A percentile compares a stretch with the other conserved stretches of the same genome.
Evolutionary conservation across 495 filamentous ascomycete species (phyloP).

Genomic region (Hapsidospora chrysogenum): DNA sequence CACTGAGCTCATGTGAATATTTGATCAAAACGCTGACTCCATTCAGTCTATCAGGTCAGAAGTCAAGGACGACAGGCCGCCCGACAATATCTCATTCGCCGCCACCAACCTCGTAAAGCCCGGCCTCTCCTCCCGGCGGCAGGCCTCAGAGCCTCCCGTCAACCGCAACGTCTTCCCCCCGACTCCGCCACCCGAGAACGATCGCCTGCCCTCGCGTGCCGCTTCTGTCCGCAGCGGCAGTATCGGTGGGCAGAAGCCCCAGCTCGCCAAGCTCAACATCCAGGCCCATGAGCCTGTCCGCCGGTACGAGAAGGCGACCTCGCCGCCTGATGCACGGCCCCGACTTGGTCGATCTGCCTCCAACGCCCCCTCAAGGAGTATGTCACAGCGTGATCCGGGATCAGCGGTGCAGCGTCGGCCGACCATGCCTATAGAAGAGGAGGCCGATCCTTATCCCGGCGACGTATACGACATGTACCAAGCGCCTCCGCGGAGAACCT

Average conservation of each 20-base stretch:
- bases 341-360: constrained; percentile 19
- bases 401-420: constrained; percentile 18
- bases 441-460: constrained; percentile 44
- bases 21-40: too few relatives aligned
- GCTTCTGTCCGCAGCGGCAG: constrained; percentile 38
- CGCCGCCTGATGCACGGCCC: constrained; percentile 24
- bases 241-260: constrained; percentile 24
- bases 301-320: constrained; percentile 29
- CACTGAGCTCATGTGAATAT: too few relatives aligned
- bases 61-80: constrained; percentile 53
- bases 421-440: constrained; percentile 28
- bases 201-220: constrained; percentile 31
- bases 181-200: constrained; percentile 83
- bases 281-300: constrained; percentile 26
- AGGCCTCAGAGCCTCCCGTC: constrained; percentile 72
- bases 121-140: constrained; percentile 56
- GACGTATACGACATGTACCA: constrained; percentile 59
- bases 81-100: constrained; percentile 72
- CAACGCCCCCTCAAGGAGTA: constrained; percentile 14
- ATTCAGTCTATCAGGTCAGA: too few relatives aligned
- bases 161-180: constrained; percentile 80
- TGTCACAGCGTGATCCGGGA: constrained; percentile 17
- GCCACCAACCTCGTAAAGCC: constrained; percentile 83
- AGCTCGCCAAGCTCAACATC: constrained; percentile 36
- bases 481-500: constrained; percentile 11